These are phyloP conservation scores for Mucuna pruriens DNA, from an alignment of 306 rosid species.

Conservation along the genomic window DNA sequence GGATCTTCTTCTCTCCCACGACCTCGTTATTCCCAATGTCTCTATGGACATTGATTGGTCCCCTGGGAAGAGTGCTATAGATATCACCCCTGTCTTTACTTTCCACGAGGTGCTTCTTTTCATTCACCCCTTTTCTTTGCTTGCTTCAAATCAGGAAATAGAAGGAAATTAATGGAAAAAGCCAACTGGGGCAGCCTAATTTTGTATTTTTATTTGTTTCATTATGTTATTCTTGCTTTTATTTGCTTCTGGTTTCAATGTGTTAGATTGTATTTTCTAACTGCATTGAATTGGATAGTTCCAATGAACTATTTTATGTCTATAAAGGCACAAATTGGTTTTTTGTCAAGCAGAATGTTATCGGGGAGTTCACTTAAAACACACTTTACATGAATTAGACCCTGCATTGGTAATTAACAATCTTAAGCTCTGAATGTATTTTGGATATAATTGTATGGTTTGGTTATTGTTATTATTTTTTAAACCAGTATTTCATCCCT, in stretches of 20 bases:
- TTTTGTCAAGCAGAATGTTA: background rate
- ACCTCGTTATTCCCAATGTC: conserved; percentile 65
- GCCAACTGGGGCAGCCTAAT: conserved; percentile 11
- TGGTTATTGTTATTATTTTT: background rate
- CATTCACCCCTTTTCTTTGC: conserved; percentile 23
- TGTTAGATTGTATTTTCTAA: conserved; percentile 23
- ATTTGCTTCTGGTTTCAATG: conserved; percentile 2
- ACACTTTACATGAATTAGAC: background rate
- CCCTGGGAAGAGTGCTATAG: conserved; percentile 41
- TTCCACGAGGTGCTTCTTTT: conserved; percentile 69
- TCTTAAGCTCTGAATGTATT: conserved; percentile 13
- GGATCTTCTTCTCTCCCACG: conserved; percentile 69
- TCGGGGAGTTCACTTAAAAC: background rate
- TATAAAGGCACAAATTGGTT: background rate
- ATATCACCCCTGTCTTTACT: conserved; percentile 61
- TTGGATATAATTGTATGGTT: background rate
- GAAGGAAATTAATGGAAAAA: background rate
- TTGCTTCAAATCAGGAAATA: background rate
- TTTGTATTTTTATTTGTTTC: conserved; percentile 12
- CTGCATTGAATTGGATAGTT: conserved; percentile 31
- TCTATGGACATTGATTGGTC: conserved; percentile 67
- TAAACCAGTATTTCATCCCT: background rate
- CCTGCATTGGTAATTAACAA: conserved; percentile 10
- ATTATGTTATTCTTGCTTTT: conserved; percentile 24
- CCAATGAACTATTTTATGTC: background rate